phyloP scores from a whole-genome alignment of 192 early-diverging fungal genomes.

The Chytriomyces confervae region DNA sequence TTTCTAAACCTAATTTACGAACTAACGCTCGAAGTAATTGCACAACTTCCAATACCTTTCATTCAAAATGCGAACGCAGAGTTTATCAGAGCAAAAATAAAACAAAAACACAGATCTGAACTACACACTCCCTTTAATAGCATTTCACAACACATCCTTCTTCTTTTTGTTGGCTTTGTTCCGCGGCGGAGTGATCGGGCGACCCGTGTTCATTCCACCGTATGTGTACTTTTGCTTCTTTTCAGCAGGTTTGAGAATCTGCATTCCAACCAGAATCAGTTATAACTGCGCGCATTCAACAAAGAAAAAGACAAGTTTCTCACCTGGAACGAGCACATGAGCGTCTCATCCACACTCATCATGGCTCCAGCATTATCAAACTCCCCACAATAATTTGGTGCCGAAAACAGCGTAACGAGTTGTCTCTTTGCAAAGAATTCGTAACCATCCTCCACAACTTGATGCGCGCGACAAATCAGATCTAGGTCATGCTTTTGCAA shows the following conservation, averaged over 20 bases:
- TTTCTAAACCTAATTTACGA: too few species aligned
- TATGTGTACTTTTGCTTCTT: constrained; percentile 82
- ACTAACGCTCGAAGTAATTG: too few species aligned
- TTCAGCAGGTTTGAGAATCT: constrained; percentile 96
- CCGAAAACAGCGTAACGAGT: constrained; percentile 93
- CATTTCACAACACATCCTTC: constrained; percentile 28
- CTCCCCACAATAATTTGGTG: constrained; percentile 92
- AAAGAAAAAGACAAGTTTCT: background rate
- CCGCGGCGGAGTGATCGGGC: constrained; percentile 75
- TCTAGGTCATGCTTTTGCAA: constrained; percentile 97
- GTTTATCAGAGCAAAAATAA: too few species aligned
- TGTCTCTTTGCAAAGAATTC: constrained; percentile 98
- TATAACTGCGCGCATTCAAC: background rate
- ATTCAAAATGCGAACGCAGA: too few species aligned
- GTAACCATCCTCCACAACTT: constrained; percentile 98
- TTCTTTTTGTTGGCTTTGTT: constrained; percentile 33
- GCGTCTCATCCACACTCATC: constrained; percentile 71
- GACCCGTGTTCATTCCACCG: constrained; percentile 61
- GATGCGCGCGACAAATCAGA: constrained; percentile 96
- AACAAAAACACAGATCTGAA: too few species aligned
- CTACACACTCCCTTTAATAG: too few species aligned
- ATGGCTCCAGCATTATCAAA: constrained; percentile 72
- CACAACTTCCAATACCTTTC: too few species aligned
- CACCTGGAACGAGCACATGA: constrained; percentile 71
- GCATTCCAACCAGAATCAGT: background rate